Evolutionary conservation across 1,139 yeast genomes (phyloP), one percentile per base, ranked within the genome.

Genomic region (Yamadazyma trypodendri): DNA sequence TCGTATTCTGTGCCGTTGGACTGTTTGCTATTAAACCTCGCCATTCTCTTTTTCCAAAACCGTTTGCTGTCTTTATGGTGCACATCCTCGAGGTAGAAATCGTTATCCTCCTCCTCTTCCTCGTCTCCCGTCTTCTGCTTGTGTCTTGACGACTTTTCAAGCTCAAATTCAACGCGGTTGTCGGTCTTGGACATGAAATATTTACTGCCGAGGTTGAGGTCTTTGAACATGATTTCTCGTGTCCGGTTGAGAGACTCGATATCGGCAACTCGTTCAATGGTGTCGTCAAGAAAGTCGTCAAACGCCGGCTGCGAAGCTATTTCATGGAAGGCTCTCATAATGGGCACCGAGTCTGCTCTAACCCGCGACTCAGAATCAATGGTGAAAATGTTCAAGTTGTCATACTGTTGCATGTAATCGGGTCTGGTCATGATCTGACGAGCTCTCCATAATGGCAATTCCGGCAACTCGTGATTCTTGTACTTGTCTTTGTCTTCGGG

Each of bases 311-410:
- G 81, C 2, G 78, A 63, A 0, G 84, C 84, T 38, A 86, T 83
- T 52, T 86, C 95, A 43, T 84, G 79, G 56, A 86, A 86, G 2
- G 92, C 95, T 49, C 90, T 74, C 95, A 86, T 84, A 95, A 86
- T 85, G 1, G 94, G 90, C 2, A 84, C 84, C 3, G 86, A 79
- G 56, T 86, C 95, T 0, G 95, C 92, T 28, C 84, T 65, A 2
- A 86, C 95, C 41, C 81, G 69, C 0, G 89, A 81, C 42, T 75
- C 75, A 0, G 88, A 78, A 58, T 86, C 94, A 39, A 86, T 77
- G 1, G 95, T 84, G 57, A 86, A 86, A 17, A 86, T 77, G 56
- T 86, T 86, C 46, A 85, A 61, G 49, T 83, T 79, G 55, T 86
- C 95, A 54, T 83, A 84, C 18, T 57, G 65, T 52, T 84, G 88